These are phyloP conservation scores for Triticum monococcum DNA, from an alignment of 176 grass and related monocot species.

Conservation along the genomic window DNA sequence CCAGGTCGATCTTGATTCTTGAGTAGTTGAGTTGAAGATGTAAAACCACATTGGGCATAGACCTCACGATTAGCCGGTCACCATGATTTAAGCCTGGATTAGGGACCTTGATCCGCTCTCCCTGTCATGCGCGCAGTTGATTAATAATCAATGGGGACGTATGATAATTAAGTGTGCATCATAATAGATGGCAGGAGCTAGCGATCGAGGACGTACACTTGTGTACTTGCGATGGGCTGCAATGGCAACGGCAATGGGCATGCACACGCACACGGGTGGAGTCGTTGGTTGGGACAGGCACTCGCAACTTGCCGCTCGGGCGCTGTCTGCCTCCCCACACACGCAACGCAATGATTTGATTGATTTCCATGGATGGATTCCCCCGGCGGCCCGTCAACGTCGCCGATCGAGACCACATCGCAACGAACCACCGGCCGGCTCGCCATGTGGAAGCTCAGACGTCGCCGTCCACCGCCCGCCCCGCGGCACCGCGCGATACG, in stretches of 20 bases:
- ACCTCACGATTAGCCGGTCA: not conserved
- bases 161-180: not conserved
- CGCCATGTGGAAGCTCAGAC: slow-evolving; percentile 61
- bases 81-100: not conserved
- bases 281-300: not conserved
- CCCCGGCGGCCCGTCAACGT: slow-evolving; percentile 16
- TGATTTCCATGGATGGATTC: not conserved
- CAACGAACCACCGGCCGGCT: slow-evolving; percentile 31
- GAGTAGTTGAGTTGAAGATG: not conserved
- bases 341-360: slow-evolving; percentile 35
- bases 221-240: not conserved
- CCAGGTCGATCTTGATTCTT: not conserved
- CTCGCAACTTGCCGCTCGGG: slow-evolving; percentile 18
- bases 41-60: too few relatives aligned
- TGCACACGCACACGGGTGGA: slow-evolving; percentile 15
- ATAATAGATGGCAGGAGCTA: too few relatives aligned
- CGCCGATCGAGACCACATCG: slow-evolving; percentile 2
- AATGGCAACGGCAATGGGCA: not conserved
- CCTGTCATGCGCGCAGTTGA: not conserved
- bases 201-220: not conserved
- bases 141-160: not conserved
- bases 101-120: not conserved
- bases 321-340: slow-evolving; percentile 5
- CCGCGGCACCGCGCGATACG: not conserved
- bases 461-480: slow-evolving; percentile 41